Evolutionary conservation across 2,329 filamentous ascomycete genomes (phyloP).

Genomic region (Davidsoniella australis): DNA sequence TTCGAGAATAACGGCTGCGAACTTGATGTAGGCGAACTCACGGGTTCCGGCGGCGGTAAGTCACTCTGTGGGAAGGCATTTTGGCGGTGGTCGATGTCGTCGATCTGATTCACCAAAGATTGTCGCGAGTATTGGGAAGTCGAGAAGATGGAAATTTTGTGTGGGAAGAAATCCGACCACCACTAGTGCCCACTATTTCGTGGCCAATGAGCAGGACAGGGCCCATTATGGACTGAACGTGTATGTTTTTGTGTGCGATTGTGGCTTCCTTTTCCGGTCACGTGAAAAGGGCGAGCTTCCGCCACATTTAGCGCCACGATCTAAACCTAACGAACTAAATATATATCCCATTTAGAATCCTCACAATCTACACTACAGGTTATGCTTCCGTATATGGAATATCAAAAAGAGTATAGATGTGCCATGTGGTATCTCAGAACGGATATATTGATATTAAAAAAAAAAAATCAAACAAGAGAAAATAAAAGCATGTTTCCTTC

Average conservation of each 20-base stretch:
- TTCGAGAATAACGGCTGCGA: background rate
- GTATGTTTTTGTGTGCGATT: slow-evolving; percentile 11
- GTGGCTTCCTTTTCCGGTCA: slow-evolving; percentile 4
- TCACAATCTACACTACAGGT: too few species aligned
- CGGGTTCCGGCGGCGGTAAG: slow-evolving; percentile 65
- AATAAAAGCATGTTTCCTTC: background rate
- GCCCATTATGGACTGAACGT: slow-evolving; percentile 9
- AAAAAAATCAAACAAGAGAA: background rate
- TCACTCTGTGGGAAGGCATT: slow-evolving; percentile 43
- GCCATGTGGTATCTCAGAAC: too few species aligned
- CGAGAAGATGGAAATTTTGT: slow-evolving; percentile 25
- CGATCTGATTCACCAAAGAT: slow-evolving; percentile 17
- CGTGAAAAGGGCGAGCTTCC: slow-evolving; percentile 9
- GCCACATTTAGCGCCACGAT: slow-evolving; percentile 10
- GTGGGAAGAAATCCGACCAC: slow-evolving; percentile 19
- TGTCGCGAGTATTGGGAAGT: slow-evolving; percentile 10
- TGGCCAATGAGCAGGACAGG: slow-evolving; percentile 13
- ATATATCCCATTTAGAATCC: too few species aligned
- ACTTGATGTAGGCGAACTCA: slow-evolving; percentile 32
- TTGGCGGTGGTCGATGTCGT: slow-evolving; percentile 27
- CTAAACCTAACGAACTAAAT: too few species aligned
- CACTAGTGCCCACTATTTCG: slow-evolving; percentile 13
- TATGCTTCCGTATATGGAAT: background rate
- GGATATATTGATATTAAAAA: background rate
- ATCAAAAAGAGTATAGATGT: background rate